Percentiles rank a stretch among this genome's conserved stretches.
These are phyloP conservation scores for Parastagonospora nodorum DNA, from an alignment of 2,329 filamentous ascomycete genomes.

Conservation along the genomic window DNA sequence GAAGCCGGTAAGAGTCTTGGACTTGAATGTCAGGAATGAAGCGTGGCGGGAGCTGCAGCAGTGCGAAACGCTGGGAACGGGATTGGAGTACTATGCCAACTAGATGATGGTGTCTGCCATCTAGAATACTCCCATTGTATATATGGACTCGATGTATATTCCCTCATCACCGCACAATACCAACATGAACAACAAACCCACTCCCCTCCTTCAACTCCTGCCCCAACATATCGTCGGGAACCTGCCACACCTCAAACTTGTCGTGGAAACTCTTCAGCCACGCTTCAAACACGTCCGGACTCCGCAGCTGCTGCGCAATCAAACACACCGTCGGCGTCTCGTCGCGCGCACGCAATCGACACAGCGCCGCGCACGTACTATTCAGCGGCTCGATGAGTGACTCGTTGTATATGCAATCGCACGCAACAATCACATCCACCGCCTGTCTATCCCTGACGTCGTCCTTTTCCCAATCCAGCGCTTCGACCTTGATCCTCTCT, in stretches of 20 bases:
- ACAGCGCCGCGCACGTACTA: conserved; percentile 78
- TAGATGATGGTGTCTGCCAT: not conserved
- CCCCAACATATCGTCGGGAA: conserved; percentile 68
- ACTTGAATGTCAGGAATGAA: conserved; percentile 23
- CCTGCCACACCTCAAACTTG: conserved; percentile 75
- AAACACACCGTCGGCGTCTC: conserved; percentile 70
- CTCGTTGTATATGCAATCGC: conserved; percentile 96
- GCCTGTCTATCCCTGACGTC: conserved; percentile 54
- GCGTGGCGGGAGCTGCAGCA: conserved; percentile 31
- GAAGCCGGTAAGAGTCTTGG: conserved; percentile 27
- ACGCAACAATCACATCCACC: conserved; percentile 78
- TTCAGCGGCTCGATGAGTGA: conserved; percentile 80
- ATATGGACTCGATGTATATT: not conserved
- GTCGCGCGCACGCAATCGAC: conserved; percentile 58
- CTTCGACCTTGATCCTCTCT: conserved; percentile 12
- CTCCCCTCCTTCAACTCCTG: conserved; percentile 64
- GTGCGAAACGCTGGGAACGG: conserved; percentile 29
- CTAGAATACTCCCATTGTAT: not conserved
- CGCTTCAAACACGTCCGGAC: conserved; percentile 79
- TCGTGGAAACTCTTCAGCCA: conserved; percentile 74
- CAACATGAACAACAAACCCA: conserved; percentile 84
- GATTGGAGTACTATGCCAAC: conserved; percentile 29
- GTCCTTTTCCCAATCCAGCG: conserved; percentile 81
- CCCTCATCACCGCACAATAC: conserved; percentile 45
- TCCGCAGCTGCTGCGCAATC: conserved; percentile 86